Evolutionary conservation across 2,329 filamentous ascomycete species (phyloP).

Genomic region (Rosellinia necatrix): DNA sequence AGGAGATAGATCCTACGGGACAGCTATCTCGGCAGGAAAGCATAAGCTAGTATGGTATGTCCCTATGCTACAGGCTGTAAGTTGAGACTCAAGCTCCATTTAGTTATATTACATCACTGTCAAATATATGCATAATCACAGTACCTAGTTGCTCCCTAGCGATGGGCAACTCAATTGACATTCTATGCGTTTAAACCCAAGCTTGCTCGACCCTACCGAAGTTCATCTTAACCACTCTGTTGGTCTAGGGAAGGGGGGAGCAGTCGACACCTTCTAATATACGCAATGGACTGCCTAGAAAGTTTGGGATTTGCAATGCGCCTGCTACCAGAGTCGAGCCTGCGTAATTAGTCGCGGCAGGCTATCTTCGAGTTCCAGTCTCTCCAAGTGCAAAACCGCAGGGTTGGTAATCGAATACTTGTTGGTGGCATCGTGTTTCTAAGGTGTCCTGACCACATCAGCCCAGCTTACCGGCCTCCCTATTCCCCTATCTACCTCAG

Average conservation of each 20-base stretch:
- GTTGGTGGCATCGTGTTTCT: no score
- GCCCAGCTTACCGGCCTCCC: background rate
- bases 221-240: background rate
- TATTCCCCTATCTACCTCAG: background rate
- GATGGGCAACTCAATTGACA: no score
- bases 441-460: background rate
- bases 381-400: no score
- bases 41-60: background rate
- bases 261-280: background rate
- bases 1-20: background rate
- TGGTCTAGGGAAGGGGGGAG: background rate
- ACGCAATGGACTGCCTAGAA: background rate
- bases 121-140: no score
- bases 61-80: background rate
- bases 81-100: background rate
- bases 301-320: no score
- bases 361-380: no score
- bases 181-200: no score
- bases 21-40: background rate
- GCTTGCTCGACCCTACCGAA: background rate
- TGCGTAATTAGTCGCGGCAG: no score
- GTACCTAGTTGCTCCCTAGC: no score
- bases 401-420: no score
- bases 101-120: no score
- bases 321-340: no score